Conservation (phyloP, 306 rosid genomes). For the Pyrus betulifolia region DNA sequence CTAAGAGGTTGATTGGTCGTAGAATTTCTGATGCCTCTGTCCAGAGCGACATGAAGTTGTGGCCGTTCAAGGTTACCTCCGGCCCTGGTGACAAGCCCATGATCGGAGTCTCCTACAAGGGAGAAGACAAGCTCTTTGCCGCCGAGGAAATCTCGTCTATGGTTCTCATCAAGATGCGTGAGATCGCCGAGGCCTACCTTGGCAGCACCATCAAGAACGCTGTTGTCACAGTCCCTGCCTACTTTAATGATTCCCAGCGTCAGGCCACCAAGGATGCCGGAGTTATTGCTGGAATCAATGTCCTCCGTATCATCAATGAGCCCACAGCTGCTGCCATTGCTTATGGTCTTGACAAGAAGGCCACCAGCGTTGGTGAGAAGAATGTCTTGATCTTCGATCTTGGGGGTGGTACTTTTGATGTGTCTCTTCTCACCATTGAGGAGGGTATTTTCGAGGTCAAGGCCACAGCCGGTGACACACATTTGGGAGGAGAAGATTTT, state of each 20-base stretch:
- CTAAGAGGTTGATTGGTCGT: slow-evolving; percentile 62
- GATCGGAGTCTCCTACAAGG: slow-evolving; percentile 53
- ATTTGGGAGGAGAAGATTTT: slow-evolving; percentile 63
- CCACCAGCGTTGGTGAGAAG: slow-evolving; percentile 66
- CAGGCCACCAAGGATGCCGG: slow-evolving; percentile 77
- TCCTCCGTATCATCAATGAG: slow-evolving; percentile 55
- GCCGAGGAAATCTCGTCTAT: slow-evolving; percentile 64
- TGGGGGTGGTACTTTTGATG: slow-evolving; percentile 74
- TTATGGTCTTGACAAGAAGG: slow-evolving; percentile 70
- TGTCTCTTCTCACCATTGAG: slow-evolving; percentile 58
- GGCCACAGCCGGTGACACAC: slow-evolving; percentile 73
- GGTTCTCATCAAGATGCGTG: slow-evolving; percentile 69
- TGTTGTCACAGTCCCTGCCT: slow-evolving; percentile 64
- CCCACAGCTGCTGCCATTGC: slow-evolving; percentile 74
- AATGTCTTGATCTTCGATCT: slow-evolving; percentile 64
- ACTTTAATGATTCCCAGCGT: slow-evolving; percentile 63
- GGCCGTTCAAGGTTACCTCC: slow-evolving; percentile 54
- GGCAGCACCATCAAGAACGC: slow-evolving; percentile 51
- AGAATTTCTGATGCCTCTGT: slow-evolving; percentile 50
- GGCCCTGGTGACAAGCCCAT: slow-evolving; percentile 63
- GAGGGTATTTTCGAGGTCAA: slow-evolving; percentile 77
- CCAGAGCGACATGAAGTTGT: slow-evolving; percentile 58
- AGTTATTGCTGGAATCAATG: slow-evolving; percentile 63
- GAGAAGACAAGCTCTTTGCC: slow-evolving; percentile 57
- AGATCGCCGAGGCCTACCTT: slow-evolving; percentile 64